Conservation (phyloP, 1,139 yeast species). For the Hanseniaspora gamundiae region DNA sequence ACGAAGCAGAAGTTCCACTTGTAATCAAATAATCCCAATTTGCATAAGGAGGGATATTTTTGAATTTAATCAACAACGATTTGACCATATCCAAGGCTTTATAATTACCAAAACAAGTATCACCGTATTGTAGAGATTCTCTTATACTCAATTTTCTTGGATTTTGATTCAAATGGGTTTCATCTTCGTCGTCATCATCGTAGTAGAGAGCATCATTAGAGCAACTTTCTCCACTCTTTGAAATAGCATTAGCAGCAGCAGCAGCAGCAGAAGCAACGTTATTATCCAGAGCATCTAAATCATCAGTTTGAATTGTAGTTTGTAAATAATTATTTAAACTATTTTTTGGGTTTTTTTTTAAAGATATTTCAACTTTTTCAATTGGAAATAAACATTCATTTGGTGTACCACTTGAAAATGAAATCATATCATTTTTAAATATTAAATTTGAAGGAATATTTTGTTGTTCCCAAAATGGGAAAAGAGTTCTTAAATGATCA, state of each 20-base stretch:
- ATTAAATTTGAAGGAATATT: slow-evolving; percentile 31
- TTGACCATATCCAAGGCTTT: neutral
- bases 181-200: neutral
- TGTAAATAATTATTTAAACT: no score
- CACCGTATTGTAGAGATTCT: neutral
- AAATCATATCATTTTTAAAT: slow-evolving; percentile 35
- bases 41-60: neutral
- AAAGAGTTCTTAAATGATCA: neutral
- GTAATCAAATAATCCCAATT: slow-evolving; percentile 5
- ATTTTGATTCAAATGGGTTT: neutral
- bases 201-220: no score
- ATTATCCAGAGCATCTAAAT: no score
- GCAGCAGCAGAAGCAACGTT: neutral
- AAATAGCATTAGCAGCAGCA: neutral
- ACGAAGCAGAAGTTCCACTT: slow-evolving; percentile 8
- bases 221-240: neutral
- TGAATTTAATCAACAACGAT: neutral
- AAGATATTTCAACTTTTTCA: slow-evolving; percentile 35
- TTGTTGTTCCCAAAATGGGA: slow-evolving; percentile 1
- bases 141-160: neutral
- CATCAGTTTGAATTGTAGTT: no score
- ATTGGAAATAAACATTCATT: slow-evolving; percentile 49
- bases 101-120: neutral
- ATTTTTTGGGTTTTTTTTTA: slow-evolving; percentile 32
- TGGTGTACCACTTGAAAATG: slow-evolving; percentile 44